Percentiles rank a stretch among this genome's conserved stretches.
Evolutionary conservation across 2,329 filamentous ascomycete species (phyloP).

Genomic region (Colletotrichum kahawae): DNA sequence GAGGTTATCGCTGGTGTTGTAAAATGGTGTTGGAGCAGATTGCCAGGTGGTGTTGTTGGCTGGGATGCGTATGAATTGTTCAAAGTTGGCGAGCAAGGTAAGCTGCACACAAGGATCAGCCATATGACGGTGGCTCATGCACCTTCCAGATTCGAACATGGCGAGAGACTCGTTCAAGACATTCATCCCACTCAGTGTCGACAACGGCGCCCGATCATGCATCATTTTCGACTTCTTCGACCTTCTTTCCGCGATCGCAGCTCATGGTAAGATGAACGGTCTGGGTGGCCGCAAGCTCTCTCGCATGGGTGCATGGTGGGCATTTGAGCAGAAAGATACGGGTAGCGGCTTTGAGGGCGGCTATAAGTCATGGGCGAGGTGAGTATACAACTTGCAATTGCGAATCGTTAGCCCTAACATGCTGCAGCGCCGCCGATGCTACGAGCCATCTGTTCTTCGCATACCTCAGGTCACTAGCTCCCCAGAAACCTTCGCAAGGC

Average conservation of each 20-base stretch:
- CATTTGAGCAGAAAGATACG: slow-evolving; percentile 88
- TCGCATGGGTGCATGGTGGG: slow-evolving; percentile 97
- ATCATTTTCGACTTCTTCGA: slow-evolving; percentile 99
- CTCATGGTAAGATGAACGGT: slow-evolving; percentile 91
- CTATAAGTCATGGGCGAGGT: slow-evolving; percentile 88
- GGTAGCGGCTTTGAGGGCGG: slow-evolving; percentile 93
- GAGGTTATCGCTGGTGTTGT: slow-evolving; percentile 91
- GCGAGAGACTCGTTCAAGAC: slow-evolving; percentile 94
- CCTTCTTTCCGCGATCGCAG: slow-evolving; percentile 86
- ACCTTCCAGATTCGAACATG: slow-evolving; percentile 78
- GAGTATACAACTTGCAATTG: slow-evolving; percentile 34
- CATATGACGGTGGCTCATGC: background rate
- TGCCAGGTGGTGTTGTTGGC: slow-evolving; percentile 88
- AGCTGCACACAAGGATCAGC: slow-evolving; percentile 19
- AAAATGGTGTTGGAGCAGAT: slow-evolving; percentile 98
- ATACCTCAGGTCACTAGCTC: slow-evolving; percentile 87
- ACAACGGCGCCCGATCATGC: slow-evolving; percentile 80
- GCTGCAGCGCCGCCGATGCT: slow-evolving; percentile 82
- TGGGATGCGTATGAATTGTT: slow-evolving; percentile 99
- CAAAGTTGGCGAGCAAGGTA: slow-evolving; percentile 91
- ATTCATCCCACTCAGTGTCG: slow-evolving; percentile 92
- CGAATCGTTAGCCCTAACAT: slow-evolving; percentile 31
- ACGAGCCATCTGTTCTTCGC: slow-evolving; percentile 98
- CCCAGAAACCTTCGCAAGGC: slow-evolving; percentile 75
- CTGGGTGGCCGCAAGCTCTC: slow-evolving; percentile 93